Evolutionary conservation across 495 filamentous ascomycete genomes (phyloP).

Genomic region (Cryomyces minteri): DNA sequence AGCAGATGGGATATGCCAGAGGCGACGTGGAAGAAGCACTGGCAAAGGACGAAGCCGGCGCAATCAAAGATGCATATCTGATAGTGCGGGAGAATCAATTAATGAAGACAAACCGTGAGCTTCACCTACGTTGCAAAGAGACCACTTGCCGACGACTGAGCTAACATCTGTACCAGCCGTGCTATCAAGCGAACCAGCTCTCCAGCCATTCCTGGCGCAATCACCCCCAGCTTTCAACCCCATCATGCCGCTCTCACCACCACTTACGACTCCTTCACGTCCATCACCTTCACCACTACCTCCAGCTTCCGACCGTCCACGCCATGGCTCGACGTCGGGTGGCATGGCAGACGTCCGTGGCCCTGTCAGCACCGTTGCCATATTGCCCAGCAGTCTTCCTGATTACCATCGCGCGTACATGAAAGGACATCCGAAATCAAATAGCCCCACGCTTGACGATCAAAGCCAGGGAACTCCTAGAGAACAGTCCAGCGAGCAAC

Average conservation of each 20-base stretch:
- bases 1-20: slow-evolving; percentile 92
- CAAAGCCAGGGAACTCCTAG: neutral
- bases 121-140: neutral
- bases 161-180: slow-evolving; percentile 16
- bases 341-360: slow-evolving; percentile 10
- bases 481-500: slow-evolving; percentile 45
- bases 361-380: slow-evolving; percentile 60
- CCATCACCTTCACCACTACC: neutral
- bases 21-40: slow-evolving; percentile 91
- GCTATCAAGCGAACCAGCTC: slow-evolving; percentile 24
- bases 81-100: slow-evolving; percentile 96
- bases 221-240: slow-evolving; percentile 31
- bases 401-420: slow-evolving; percentile 81
- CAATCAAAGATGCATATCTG: slow-evolving; percentile 96
- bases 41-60: slow-evolving; percentile 77
- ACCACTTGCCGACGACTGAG: neutral
- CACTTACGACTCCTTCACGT: slow-evolving; percentile 2
- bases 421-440: slow-evolving; percentile 31
- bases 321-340: slow-evolving; percentile 19
- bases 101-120: slow-evolving; percentile 85
- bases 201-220: slow-evolving; percentile 30
- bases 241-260: slow-evolving; percentile 20
- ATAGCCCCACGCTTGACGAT: neutral
- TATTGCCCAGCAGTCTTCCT: slow-evolving; percentile 77
- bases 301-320: slow-evolving; percentile 8